phyloP scores from a whole-genome alignment of 2,329 filamentous ascomycete species.

The Penicillium decumbens region DNA sequence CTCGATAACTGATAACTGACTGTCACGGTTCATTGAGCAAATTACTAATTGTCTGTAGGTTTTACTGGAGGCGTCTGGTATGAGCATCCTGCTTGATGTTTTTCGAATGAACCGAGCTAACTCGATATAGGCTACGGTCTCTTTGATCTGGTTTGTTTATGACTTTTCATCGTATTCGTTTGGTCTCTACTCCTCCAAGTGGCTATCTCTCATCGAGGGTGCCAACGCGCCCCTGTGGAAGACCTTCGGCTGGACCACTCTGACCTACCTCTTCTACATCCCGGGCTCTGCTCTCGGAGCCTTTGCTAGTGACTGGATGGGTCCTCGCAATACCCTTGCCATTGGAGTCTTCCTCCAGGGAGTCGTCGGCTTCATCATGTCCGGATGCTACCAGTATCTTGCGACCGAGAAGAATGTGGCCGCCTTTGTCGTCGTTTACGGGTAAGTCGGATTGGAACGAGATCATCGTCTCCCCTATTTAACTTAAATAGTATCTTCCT shows the following conservation, averaged over 20 bases:
- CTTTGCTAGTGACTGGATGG: constrained; percentile 70
- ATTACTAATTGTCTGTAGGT: constrained; percentile 49
- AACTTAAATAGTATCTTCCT: constrained; percentile 57
- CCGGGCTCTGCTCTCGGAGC: constrained; percentile 76
- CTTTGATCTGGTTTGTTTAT: constrained; percentile 79
- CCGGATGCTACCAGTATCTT: constrained; percentile 69
- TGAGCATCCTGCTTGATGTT: background rate
- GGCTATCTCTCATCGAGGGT: constrained; percentile 57
- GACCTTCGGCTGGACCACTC: constrained; percentile 79
- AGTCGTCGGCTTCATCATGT: constrained; percentile 82
- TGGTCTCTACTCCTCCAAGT: constrained; percentile 71
- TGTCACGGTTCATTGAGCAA: constrained; percentile 23
- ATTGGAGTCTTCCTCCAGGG: constrained; percentile 68
- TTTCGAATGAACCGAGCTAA: constrained; percentile 5
- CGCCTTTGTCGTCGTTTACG: constrained; percentile 74
- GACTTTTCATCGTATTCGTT: constrained; percentile 84
- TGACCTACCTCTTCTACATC: constrained; percentile 85
- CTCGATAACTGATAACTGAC: too few species aligned
- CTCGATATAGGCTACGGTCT: constrained; percentile 51
- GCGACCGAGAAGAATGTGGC: constrained; percentile 62
- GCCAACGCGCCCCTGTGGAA: constrained; percentile 62
- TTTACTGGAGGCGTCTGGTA: constrained; percentile 68
- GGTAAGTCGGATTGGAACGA: constrained; percentile 31
- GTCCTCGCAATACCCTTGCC: constrained; percentile 69
- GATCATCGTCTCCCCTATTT: background rate